Percentiles rank a stretch among this genome's conserved stretches.
phyloP scores from a whole-genome alignment of 805 yeast species.

The Clavispora santaluciae region DNA sequence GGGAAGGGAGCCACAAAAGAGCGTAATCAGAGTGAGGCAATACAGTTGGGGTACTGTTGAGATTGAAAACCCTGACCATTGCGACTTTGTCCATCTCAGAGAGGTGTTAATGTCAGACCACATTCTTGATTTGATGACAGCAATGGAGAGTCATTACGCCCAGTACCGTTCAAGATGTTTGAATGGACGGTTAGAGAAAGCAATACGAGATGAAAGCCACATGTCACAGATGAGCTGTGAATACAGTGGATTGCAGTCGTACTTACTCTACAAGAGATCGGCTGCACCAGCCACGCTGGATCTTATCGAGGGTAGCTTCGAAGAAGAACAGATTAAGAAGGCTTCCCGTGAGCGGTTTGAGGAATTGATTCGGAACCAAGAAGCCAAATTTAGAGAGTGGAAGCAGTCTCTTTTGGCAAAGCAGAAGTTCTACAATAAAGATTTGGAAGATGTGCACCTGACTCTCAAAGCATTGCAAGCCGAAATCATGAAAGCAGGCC shows the following conservation, averaged over 20 bases:
- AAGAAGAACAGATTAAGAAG: slow-evolving; percentile 13
- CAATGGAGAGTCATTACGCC: slow-evolving; percentile 77
- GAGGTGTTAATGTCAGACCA: slow-evolving; percentile 61
- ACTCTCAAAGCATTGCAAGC: slow-evolving; percentile 33
- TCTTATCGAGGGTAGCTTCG: slow-evolving; percentile 18
- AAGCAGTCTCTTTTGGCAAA: slow-evolving; percentile 48
- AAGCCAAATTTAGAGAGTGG: slow-evolving; percentile 58
- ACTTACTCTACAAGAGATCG: slow-evolving; percentile 12
- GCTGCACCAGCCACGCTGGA: slow-evolving; percentile 12
- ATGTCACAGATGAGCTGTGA: not conserved
- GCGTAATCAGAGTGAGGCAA: slow-evolving; percentile 48
- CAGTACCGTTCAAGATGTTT: slow-evolving; percentile 58
- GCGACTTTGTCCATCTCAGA: slow-evolving; percentile 69
- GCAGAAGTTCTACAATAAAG: slow-evolving; percentile 53
- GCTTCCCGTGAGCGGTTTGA: slow-evolving; percentile 12
- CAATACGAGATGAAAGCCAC: not conserved
- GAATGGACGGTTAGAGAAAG: slow-evolving; percentile 36
- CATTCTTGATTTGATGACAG: slow-evolving; percentile 70
- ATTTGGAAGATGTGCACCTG: slow-evolving; percentile 41
- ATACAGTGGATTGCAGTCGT: slow-evolving; percentile 12
- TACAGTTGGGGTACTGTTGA: slow-evolving; percentile 88
- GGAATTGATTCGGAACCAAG: slow-evolving; percentile 44
- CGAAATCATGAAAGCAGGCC: slow-evolving; percentile 8
- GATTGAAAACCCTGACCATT: slow-evolving; percentile 69
- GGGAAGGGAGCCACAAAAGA: slow-evolving; percentile 23